Evolutionary conservation across 192 early-diverging fungal species (phyloP), one percentile per base, ranked within the genome.

Genomic region (Coemansia sp.): DNA sequence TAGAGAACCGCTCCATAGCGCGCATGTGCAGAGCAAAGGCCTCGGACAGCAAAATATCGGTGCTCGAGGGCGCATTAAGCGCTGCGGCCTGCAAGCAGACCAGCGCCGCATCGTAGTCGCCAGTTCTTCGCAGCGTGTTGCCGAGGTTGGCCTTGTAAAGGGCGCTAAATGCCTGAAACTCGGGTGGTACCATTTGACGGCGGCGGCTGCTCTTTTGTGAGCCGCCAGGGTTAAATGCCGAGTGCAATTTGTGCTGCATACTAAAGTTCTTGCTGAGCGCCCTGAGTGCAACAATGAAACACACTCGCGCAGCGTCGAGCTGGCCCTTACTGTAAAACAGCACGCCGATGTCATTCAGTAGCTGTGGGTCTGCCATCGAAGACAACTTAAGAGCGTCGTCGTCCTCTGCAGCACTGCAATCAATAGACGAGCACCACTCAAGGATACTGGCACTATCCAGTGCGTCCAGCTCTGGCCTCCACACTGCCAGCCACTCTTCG

Each of bases 281-380:
- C 17, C 24, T 25, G 43, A 70, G 67, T 1, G 68, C 60, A 24
- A 79, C 38, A 19, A 47, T 38, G 59, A 76, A 84, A n/a, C 72
- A 36, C 17, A 60, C 22, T 4, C 73, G 68, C 6, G 82, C 76
- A 2, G 27, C 43, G 0, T 11, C 22, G 35, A 79, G 63, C 1
- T 73, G 61, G 17, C 43, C 43, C 41, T 54, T 51, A 32, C 53
- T 69, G 67, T 76, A 79, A 49, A 58, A 76, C 49, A 84, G 51
- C 20, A 73, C 73, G 7, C 82, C 82, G 3, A 69, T 51, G 38
- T 84, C 76, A 59, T 73, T 79, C 3, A 84, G 57, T 7, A 84
- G 65, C 62, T 78, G 81, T 2, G 81, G 71, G 27, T 84, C 82
- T 2, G 57, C 62, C 17, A 77, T 41, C 0, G 79, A 71, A 14